A percentile compares a stretch with the other conserved stretches of the same genome.
These are phyloP conservation scores for Pestalotiopsis sp. DNA, from an alignment of 2,329 filamentous ascomycete genomes.

Conservation along the genomic window DNA sequence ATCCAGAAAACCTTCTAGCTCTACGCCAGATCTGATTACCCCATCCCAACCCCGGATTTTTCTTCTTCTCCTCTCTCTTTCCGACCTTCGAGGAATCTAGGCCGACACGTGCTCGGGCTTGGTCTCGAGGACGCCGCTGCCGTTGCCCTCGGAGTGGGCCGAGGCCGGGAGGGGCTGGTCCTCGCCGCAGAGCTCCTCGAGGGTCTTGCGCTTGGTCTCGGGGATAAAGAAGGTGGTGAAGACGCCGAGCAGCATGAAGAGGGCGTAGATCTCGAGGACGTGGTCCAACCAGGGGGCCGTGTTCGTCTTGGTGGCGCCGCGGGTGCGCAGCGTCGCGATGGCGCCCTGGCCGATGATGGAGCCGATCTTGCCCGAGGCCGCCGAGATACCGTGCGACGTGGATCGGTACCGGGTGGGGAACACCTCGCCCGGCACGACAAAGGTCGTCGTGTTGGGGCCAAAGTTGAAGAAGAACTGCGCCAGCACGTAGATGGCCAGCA, in stretches of 20 bases:
- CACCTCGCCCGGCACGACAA: slow-evolving; percentile 56
- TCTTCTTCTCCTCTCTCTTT: not conserved
- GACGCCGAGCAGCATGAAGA: slow-evolving; percentile 75
- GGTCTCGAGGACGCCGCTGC: not conserved
- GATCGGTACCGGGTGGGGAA: slow-evolving; percentile 59
- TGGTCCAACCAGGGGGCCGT: slow-evolving; percentile 70
- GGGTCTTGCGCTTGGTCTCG: slow-evolving; percentile 73
- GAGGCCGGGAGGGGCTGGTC: slow-evolving; percentile 21
- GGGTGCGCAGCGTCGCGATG: slow-evolving; percentile 53
- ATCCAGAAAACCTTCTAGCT: not conserved
- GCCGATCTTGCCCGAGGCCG: slow-evolving; percentile 55
- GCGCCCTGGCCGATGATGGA: slow-evolving; percentile 59
- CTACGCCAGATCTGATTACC: not conserved
- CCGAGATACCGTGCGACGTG: slow-evolving; percentile 58
- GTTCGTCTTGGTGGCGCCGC: slow-evolving; percentile 38
- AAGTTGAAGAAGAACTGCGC: slow-evolving; percentile 64
- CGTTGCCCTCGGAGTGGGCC: not conserved
- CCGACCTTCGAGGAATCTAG: not conserved
- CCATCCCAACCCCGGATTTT: not conserved
- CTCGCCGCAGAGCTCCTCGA: slow-evolving; percentile 60
- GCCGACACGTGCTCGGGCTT: not conserved
- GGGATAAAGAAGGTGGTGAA: slow-evolving; percentile 70
- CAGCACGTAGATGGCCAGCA: slow-evolving; percentile 56
- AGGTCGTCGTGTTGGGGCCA: slow-evolving; percentile 57
- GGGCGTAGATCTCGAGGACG: slow-evolving; percentile 68